Percentiles rank a stretch among this genome's conserved stretches.
These are phyloP conservation scores for Aschersonia sp. DNA, from an alignment of 2,329 filamentous ascomycete genomes.

Conservation along the genomic window DNA sequence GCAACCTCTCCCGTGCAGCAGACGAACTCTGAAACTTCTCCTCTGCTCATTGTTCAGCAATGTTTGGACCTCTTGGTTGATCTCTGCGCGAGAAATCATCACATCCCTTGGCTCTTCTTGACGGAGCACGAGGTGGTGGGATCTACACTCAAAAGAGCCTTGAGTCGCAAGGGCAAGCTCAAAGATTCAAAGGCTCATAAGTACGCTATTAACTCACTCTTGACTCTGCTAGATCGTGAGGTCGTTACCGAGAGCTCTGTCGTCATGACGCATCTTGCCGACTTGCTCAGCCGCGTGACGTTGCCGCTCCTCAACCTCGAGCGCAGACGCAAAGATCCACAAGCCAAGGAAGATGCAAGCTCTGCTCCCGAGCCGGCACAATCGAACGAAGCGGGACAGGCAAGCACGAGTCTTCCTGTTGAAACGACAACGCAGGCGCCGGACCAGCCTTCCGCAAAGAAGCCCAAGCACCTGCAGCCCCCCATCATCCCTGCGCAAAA, in stretches of 20 bases:
- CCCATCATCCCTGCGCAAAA: conserved; percentile 82
- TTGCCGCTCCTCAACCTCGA: conserved; percentile 69
- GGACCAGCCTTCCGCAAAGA: background rate
- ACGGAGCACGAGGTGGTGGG: conserved; percentile 75
- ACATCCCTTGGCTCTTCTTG: conserved; percentile 82
- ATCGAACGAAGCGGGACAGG: conserved; percentile 10
- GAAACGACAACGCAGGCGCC: conserved; percentile 3
- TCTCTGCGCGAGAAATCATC: conserved; percentile 69
- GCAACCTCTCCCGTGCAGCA: conserved; percentile 22
- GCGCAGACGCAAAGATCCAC: conserved; percentile 33
- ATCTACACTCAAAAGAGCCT: conserved; percentile 59
- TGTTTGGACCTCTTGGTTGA: conserved; percentile 77
- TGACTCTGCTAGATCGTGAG: conserved; percentile 80
- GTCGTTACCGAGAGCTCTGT: conserved; percentile 93
- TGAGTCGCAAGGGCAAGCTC: conserved; percentile 72
- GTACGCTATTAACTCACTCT: conserved; percentile 81
- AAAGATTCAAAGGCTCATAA: conserved; percentile 75
- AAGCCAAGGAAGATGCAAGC: conserved; percentile 19
- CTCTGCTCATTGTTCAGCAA: conserved; percentile 89
- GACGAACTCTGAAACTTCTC: conserved; percentile 76
- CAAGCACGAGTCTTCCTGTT: background rate
- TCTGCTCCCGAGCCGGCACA: conserved; percentile 9
- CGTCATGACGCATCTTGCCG: conserved; percentile 88
- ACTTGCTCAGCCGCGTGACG: conserved; percentile 77
- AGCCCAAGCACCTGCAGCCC: conserved; percentile 49